A percentile compares a stretch with the other conserved stretches of the same genome.
phyloP scores from a whole-genome alignment of 805 yeast species.

The Pichia gijzeniarum region DNA sequence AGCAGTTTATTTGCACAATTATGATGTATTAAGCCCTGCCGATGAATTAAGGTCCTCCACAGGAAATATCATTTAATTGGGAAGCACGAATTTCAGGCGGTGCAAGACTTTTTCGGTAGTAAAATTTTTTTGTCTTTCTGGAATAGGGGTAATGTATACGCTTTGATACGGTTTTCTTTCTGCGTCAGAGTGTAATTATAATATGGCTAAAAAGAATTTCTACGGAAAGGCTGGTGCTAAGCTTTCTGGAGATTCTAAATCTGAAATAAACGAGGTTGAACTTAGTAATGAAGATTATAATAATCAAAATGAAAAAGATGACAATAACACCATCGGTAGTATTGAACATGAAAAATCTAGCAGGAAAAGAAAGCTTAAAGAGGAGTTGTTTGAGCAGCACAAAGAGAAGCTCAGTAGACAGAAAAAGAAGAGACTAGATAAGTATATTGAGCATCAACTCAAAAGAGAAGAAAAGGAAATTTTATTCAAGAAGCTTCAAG shows the following conservation, averaged over 20 bases:
- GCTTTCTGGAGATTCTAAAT: constrained; percentile 1
- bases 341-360: constrained; percentile 55
- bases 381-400: constrained; percentile 50
- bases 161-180: not conserved
- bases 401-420: constrained; percentile 65
- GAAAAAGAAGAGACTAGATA: constrained; percentile 76
- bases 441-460: constrained; percentile 86
- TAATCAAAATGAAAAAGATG: not conserved
- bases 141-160: not conserved
- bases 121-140: not conserved
- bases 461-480: constrained; percentile 82
- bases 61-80: not conserved
- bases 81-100: constrained; percentile 8
- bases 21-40: too few species aligned
- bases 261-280: not conserved
- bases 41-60: not conserved
- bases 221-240: constrained; percentile 11
- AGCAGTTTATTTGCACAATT: too few species aligned
- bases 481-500: constrained; percentile 64
- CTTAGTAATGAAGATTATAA: not conserved
- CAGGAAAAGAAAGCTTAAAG: constrained; percentile 58
- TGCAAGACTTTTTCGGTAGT: constrained; percentile 3
- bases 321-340: not conserved
- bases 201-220: constrained; percentile 8
- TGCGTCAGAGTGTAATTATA: too few species aligned